phyloP scores from a whole-genome alignment of 192 early-diverging fungal species.

The Coemansia sp. region DNA sequence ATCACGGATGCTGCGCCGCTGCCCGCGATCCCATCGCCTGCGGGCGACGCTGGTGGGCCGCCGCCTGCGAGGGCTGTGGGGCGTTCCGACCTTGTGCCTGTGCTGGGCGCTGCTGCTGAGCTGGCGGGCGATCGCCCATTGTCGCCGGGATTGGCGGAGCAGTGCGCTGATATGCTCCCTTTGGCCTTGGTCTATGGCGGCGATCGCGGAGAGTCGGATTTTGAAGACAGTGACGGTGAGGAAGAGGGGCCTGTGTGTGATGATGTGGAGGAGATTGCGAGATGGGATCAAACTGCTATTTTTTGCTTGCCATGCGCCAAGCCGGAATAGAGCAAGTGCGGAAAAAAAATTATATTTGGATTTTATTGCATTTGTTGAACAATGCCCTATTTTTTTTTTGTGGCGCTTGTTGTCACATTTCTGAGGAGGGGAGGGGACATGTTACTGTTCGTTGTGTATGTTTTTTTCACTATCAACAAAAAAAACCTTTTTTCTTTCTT shows the following conservation, averaged over 20 bases:
- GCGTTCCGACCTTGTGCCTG: background rate
- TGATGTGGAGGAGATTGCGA: constrained; percentile 1
- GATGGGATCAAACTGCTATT: constrained; percentile 13
- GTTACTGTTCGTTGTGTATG: constrained; percentile 5
- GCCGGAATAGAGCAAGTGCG: too few species aligned
- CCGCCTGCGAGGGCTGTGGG: constrained; percentile 27
- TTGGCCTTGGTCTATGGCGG: background rate
- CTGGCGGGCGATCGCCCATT: constrained; percentile 12
- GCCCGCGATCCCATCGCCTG: background rate
- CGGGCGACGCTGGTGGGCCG: too few species aligned
- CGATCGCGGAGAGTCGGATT: constrained; percentile 27
- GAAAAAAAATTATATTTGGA: too few species aligned
- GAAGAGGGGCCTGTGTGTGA: too few species aligned
- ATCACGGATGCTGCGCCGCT: constrained; percentile 12
- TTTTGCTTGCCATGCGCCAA: background rate
- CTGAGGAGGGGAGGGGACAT: too few species aligned
- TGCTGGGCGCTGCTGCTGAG: background rate
- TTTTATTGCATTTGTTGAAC: too few species aligned
- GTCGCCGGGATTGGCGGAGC: constrained; percentile 16
- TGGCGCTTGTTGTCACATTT: background rate
- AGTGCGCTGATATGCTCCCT: constrained; percentile 15
- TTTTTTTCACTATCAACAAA: constrained; percentile 6
- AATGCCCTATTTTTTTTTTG: background rate
- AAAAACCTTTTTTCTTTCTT: constrained; percentile 6
- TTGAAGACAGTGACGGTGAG: constrained; percentile 23